Base-by-base conservation (phyloP, 2,329 filamentous ascomycete species). In the Ceratocystis albifundus region DNA sequence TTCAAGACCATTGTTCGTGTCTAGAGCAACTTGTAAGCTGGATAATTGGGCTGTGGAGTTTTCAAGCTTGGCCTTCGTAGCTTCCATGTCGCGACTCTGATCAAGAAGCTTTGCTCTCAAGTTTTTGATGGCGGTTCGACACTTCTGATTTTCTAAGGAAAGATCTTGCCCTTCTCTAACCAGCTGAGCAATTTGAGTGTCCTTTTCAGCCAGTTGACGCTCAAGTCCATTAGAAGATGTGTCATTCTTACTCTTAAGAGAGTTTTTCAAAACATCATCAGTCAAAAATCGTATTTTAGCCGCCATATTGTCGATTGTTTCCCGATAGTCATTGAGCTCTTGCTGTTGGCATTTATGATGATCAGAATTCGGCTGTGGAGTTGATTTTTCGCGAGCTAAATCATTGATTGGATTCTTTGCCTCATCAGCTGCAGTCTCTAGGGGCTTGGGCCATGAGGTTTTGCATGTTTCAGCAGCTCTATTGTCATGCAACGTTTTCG, bases 151-250 rank as follows among this genome's bases (percentile, higher is more conserved):
- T 0, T 84, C 88, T 71, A 88, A 89, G 1, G 90, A 92, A 7
- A 97, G 80, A 70, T 88, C 91, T 71, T 94, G 89, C 0, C 95
- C 94, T 77, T 99, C 94, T 71, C 96, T 88, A 80, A 99, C 88
- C 12, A 99, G 78, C 61, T 92, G 78, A 2, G 92, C 90, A 71
- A 97, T 95, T 73, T 89, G 89, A 71, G 93, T 87, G 71, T 97
- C 92, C 73, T 91, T 96, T 72, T 96, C 91, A 0, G 90, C 88
- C 15, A 97, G 75, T 72, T 89, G 91, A 74, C 87, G 89, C 70
- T 96, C 89, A 1, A 80, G 67, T 66, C 86, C 89, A 4, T 88
- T 88, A 0, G 83, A 73, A 1, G 82, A 77, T 0, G 88, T 84
- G 28, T 80, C 77, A n/a, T 81, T 77, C 1, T 84, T 85, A 5